These are phyloP conservation scores for Priceomyces castillae DNA, from an alignment of 805 yeast species.

Conservation along the genomic window DNA sequence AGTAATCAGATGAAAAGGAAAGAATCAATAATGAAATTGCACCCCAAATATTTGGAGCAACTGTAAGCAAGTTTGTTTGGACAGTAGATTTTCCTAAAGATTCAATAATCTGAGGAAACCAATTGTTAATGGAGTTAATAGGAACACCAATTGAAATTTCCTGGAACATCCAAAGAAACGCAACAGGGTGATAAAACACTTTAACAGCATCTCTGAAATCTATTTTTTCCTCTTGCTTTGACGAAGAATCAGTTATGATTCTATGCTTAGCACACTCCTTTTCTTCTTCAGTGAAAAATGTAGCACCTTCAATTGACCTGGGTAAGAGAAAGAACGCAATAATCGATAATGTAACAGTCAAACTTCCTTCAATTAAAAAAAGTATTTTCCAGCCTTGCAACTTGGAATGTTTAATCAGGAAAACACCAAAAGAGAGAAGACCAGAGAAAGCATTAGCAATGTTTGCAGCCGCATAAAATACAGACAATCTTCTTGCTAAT, in stretches of 20 bases:
- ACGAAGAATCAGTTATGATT: constrained; percentile 45
- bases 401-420: constrained; percentile 35
- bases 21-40: constrained; percentile 39
- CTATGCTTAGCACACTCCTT: constrained; percentile 36
- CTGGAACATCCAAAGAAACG: constrained; percentile 43
- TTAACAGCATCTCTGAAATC: constrained; percentile 40
- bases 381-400: constrained; percentile 49
- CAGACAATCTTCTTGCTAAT: constrained; percentile 33
- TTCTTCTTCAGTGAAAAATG: constrained; percentile 41
- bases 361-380: constrained; percentile 45
- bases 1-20: constrained; percentile 41
- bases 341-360: constrained; percentile 35
- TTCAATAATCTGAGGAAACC: constrained; percentile 47
- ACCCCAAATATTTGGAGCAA: constrained; percentile 50
- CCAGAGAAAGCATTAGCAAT: constrained; percentile 40
- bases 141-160: constrained; percentile 50
- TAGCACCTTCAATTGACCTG: constrained; percentile 31
- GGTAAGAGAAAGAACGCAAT: constrained; percentile 36
- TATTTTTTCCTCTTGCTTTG: constrained; percentile 33
- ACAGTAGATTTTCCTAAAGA: constrained; percentile 39
- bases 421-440: constrained; percentile 30
- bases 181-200: constrained; percentile 45
- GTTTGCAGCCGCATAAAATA: constrained; percentile 35
- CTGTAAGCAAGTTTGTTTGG: constrained; percentile 41
- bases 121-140: constrained; percentile 44